Evolutionary conservation across 306 rosid species (phyloP).

Genomic region (Hippophae gyantsensis): DNA sequence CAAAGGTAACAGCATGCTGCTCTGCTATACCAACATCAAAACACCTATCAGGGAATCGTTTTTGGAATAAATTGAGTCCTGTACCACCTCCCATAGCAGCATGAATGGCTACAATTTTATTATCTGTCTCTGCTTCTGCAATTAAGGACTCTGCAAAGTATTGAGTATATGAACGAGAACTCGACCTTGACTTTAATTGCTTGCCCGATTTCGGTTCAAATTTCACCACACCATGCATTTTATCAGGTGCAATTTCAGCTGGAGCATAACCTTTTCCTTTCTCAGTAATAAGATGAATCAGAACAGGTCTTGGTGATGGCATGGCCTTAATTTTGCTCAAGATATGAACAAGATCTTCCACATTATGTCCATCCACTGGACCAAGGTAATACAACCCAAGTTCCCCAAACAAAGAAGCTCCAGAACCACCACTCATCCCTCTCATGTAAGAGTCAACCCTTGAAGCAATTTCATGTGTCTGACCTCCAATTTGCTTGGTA

Average conservation of each 20-base stretch:
- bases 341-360: slow-evolving; percentile 43
- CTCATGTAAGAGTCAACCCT: slow-evolving; percentile 33
- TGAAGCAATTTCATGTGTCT: slow-evolving; percentile 36
- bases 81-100: slow-evolving; percentile 84
- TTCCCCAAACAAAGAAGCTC: slow-evolving; percentile 44
- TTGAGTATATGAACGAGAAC: slow-evolving; percentile 33
- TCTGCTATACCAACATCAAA: slow-evolving; percentile 67
- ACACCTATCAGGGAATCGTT: slow-evolving; percentile 41
- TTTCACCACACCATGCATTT: slow-evolving; percentile 69
- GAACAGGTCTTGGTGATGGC: slow-evolving; percentile 49
- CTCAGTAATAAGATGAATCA: slow-evolving; percentile 48
- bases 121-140: slow-evolving; percentile 52
- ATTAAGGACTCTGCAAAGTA: slow-evolving; percentile 50
- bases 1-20: slow-evolving; percentile 63
- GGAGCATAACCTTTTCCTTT: slow-evolving; percentile 64
- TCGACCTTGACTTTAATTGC: slow-evolving; percentile 32
- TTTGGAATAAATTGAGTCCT: slow-evolving; percentile 59
- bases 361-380: slow-evolving; percentile 52
- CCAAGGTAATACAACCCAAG: slow-evolving; percentile 55
- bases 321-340: slow-evolving; percentile 32
- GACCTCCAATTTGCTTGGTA: slow-evolving; percentile 33
- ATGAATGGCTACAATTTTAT: slow-evolving; percentile 40
- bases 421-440: slow-evolving; percentile 37
- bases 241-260: slow-evolving; percentile 55
- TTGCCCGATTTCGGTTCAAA: slow-evolving; percentile 54